phyloP scores from a whole-genome alignment of 345 rosid species.

The Brassica nigra region DNA sequence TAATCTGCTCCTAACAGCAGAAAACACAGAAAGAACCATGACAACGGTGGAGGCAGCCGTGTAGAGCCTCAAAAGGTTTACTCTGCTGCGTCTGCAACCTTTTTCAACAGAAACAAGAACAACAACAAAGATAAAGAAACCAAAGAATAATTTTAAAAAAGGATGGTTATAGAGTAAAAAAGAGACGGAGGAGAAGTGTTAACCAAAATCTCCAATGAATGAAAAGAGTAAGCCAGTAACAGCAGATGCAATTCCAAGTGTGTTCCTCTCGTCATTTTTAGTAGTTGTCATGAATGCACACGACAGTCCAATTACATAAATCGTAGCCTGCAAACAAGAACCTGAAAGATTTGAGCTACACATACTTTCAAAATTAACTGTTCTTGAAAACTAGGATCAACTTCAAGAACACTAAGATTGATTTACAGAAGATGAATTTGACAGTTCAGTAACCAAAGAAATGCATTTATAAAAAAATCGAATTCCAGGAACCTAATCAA shows the following conservation, averaged over 20 bases:
- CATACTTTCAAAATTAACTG: neutral
- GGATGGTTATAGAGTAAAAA: neutral
- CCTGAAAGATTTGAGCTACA: neutral
- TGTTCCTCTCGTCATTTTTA: constrained; percentile 28
- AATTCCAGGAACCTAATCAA: neutral
- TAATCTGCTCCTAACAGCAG: constrained; percentile 44
- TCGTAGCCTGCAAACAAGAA: constrained; percentile 45
- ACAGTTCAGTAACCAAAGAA: neutral
- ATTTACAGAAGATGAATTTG: neutral
- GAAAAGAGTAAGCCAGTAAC: constrained; percentile 50
- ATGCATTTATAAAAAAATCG: constrained; percentile 5
- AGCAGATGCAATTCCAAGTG: constrained; percentile 44
- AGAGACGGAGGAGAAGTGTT: neutral
- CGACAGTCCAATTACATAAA: constrained; percentile 45
- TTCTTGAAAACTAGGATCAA: neutral
- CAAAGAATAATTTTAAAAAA: neutral
- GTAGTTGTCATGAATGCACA: constrained; percentile 37
- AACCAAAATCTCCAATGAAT: constrained; percentile 66
- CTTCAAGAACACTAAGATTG: neutral
- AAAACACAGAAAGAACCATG: constrained; percentile 41
- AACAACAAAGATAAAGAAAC: constrained; percentile 13
- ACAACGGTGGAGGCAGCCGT: constrained; percentile 46
- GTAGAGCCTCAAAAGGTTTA: constrained; percentile 51
- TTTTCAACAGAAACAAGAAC: neutral
- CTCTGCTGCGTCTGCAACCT: constrained; percentile 67